These are phyloP conservation scores for Phytophthora capsici DNA, from an alignment of 352 stramenopile genomes.

Conservation along the genomic window DNA sequence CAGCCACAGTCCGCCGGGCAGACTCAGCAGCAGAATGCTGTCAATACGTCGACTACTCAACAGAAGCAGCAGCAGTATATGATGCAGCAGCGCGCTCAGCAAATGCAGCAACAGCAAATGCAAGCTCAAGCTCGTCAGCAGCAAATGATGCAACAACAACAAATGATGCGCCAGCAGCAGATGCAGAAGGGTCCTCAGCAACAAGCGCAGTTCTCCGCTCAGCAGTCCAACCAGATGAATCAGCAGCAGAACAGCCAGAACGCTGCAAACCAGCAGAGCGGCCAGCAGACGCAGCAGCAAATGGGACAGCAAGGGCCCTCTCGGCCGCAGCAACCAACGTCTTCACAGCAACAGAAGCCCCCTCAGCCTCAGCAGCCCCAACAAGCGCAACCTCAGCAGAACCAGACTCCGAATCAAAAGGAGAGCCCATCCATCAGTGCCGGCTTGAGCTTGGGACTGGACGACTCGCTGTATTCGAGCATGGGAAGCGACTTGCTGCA, in stretches of 20 bases:
- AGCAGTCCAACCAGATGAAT: constrained; percentile 36
- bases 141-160: constrained; percentile 52
- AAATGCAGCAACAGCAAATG: constrained; percentile 62
- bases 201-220: constrained; percentile 35
- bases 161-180: constrained; percentile 53
- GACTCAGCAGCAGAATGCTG: constrained; percentile 24
- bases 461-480: constrained; percentile 66
- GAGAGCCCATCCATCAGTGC: constrained; percentile 60
- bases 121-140: constrained; percentile 50
- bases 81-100: constrained; percentile 57
- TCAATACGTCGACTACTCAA: constrained; percentile 30
- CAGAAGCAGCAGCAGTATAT: constrained; percentile 58
- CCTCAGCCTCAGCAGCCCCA: constrained; percentile 33
- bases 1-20: constrained; percentile 27
- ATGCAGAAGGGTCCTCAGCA: constrained; percentile 42
- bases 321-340: constrained; percentile 39
- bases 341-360: constrained; percentile 38
- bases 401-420: constrained; percentile 17
- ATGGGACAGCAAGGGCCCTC: constrained; percentile 36
- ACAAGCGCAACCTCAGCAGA: constrained; percentile 17
- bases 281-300: constrained; percentile 50
- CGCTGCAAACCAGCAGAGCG: constrained; percentile 45
- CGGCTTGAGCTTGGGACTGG: constrained; percentile 53
- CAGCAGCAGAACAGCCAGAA: constrained; percentile 42
- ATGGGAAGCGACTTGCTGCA: constrained; percentile 66